phyloP scores from a whole-genome alignment of 106 monocot genomes.

The Acorus calamus region DNA sequence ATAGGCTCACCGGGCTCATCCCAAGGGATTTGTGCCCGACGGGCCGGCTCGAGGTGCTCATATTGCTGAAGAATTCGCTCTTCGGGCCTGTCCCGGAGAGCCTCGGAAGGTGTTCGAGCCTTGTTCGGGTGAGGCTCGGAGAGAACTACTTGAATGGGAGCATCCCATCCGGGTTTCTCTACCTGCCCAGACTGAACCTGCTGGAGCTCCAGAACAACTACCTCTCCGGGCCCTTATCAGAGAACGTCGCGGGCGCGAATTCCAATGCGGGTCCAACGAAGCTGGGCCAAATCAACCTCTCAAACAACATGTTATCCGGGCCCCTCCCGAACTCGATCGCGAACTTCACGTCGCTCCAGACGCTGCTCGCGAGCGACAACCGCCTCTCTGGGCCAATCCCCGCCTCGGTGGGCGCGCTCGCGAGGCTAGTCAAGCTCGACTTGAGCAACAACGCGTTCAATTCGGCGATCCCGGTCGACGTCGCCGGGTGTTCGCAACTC shows the following conservation, averaged over 20 bases:
- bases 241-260: slow-evolving; percentile 18
- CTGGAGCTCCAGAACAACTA: slow-evolving; percentile 88
- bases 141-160: slow-evolving; percentile 84
- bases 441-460: slow-evolving; percentile 53
- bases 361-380: slow-evolving; percentile 42
- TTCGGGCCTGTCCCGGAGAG: slow-evolving; percentile 64
- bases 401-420: slow-evolving; percentile 22
- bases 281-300: slow-evolving; percentile 67
- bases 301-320: slow-evolving; percentile 69
- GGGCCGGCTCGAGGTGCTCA: slow-evolving; percentile 49
- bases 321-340: slow-evolving; percentile 44
- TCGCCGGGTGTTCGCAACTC: slow-evolving; percentile 49
- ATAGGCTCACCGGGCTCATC: slow-evolving; percentile 72
- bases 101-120: slow-evolving; percentile 57
- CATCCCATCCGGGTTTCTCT: slow-evolving; percentile 60
- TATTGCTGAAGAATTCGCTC: slow-evolving; percentile 77
- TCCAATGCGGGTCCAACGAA: slow-evolving; percentile 1
- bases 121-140: slow-evolving; percentile 56
- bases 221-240: slow-evolving; percentile 57
- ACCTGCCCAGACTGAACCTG: slow-evolving; percentile 62
- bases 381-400: slow-evolving; percentile 49
- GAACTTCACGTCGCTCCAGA: slow-evolving; percentile 49
- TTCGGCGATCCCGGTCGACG: slow-evolving; percentile 40
- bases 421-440: slow-evolving; percentile 47
- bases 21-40: slow-evolving; percentile 47